These are phyloP conservation scores for Kuraishia molischiana DNA, from an alignment of 805 yeast species.

Conservation along the genomic window DNA sequence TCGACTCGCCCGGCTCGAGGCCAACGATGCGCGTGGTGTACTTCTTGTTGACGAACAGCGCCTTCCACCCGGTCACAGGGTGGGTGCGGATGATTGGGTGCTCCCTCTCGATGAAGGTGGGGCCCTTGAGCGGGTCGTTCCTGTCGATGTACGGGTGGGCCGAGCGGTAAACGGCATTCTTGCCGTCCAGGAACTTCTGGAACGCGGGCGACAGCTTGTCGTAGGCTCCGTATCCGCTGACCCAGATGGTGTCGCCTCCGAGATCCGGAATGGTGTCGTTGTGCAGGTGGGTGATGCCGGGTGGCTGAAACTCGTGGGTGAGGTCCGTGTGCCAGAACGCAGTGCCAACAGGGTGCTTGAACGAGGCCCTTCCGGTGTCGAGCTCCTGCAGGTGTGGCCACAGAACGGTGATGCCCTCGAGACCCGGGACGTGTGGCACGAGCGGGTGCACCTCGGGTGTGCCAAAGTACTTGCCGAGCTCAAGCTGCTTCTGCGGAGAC, in stretches of 20 bases:
- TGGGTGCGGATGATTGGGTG: slow-evolving; percentile 58
- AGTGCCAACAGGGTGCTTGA: slow-evolving; percentile 11
- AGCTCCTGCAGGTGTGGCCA: slow-evolving; percentile 28
- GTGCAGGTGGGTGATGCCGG: slow-evolving; percentile 45
- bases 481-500: slow-evolving; percentile 30
- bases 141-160: slow-evolving; percentile 29
- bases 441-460: slow-evolving; percentile 30
- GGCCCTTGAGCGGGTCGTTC: slow-evolving; percentile 35
- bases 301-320: slow-evolving; percentile 46
- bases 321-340: slow-evolving; percentile 44
- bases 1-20: slow-evolving; percentile 39
- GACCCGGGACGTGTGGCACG: slow-evolving; percentile 23
- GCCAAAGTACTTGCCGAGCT: slow-evolving; percentile 36
- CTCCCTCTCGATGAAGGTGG: slow-evolving; percentile 38
- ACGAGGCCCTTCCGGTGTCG: slow-evolving; percentile 12
- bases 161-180: slow-evolving; percentile 32
- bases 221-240: slow-evolving; percentile 49
- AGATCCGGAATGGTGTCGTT: slow-evolving; percentile 37
- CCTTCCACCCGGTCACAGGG: slow-evolving; percentile 57
- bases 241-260: slow-evolving; percentile 52
- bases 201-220: slow-evolving; percentile 44
- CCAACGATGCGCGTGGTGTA: slow-evolving; percentile 45
- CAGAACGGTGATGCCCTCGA: slow-evolving; percentile 28
- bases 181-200: slow-evolving; percentile 41
- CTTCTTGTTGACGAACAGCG: slow-evolving; percentile 41